A percentile compares a stretch with the other conserved stretches of the same genome.
These are phyloP conservation scores for Coemansia umbellata DNA, from an alignment of 192 early-diverging fungal genomes.

Conservation along the genomic window DNA sequence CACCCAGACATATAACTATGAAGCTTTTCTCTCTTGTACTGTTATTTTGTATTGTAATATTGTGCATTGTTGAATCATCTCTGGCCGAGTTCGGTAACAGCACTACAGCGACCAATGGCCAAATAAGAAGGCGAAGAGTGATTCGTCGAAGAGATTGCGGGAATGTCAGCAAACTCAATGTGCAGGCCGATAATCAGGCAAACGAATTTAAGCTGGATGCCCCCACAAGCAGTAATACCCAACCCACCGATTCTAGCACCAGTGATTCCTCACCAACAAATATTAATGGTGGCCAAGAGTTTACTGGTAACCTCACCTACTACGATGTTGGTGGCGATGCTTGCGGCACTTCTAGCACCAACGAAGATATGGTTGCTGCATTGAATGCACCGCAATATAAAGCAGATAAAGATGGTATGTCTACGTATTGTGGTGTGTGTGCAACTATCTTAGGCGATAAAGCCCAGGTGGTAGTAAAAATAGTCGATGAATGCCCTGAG, in stretches of 20 bases:
- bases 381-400: constrained; percentile 50
- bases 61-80: neutral
- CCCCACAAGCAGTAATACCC: neutral
- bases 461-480: constrained; percentile 47
- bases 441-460: constrained; percentile 49
- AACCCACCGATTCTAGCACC: neutral
- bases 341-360: constrained; percentile 15
- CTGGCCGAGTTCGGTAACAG: too few species aligned
- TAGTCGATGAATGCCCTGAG: constrained; percentile 54
- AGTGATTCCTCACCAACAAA: too few species aligned
- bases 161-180: neutral
- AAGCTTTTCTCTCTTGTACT: neutral
- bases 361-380: constrained; percentile 32
- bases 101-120: neutral
- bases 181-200: neutral
- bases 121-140: neutral
- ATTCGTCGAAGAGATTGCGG: neutral
- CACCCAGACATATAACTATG: too few species aligned
- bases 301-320: constrained; percentile 17
- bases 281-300: neutral
- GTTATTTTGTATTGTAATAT: neutral
- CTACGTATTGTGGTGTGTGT: constrained; percentile 42
- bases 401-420: constrained; percentile 34
- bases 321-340: constrained; percentile 28
- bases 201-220: neutral